Conservation (phyloP, 768 basidiomycete species). For the Hypholoma sublateritium region DNA sequence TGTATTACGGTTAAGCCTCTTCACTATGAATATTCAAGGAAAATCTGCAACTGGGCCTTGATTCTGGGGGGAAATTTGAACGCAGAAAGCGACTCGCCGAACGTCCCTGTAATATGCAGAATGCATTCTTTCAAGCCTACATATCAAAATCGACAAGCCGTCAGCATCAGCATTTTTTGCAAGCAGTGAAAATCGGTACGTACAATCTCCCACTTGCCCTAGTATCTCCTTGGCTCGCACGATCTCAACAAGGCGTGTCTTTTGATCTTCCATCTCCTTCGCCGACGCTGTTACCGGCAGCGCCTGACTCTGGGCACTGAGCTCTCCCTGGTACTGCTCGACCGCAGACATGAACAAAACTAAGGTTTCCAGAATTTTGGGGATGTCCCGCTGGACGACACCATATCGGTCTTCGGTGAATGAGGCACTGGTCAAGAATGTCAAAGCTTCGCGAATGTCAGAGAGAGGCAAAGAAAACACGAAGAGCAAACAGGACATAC, state of each 20-base stretch:
- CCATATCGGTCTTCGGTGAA: constrained; percentile 81
- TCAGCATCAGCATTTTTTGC: background rate
- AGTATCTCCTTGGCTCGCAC: constrained; percentile 56
- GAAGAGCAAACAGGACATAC: constrained; percentile 33
- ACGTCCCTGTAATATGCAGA: constrained; percentile 65
- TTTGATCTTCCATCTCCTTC: constrained; percentile 36
- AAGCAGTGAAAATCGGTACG: constrained; percentile 22
- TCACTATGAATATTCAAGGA: constrained; percentile 55
- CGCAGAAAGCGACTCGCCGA: constrained; percentile 70
- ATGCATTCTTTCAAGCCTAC: constrained; percentile 68
- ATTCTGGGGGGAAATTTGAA: constrained; percentile 77
- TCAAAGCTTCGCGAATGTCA: constrained; percentile 47
- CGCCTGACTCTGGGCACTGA: constrained; percentile 41
- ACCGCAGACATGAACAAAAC: constrained; percentile 63
- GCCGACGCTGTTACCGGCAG: constrained; percentile 31
- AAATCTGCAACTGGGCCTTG: constrained; percentile 67
- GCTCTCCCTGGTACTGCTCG: constrained; percentile 61
- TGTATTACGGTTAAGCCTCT: background rate
- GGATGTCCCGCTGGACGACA: constrained; percentile 82
- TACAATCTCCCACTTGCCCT: constrained; percentile 58
- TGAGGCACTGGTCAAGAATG: constrained; percentile 68
- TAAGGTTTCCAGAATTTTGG: constrained; percentile 77
- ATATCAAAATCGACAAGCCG: background rate
- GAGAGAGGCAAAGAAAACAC: constrained; percentile 1
- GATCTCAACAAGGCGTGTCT: constrained; percentile 46